Conservation (phyloP, 2,329 filamentous ascomycete species). For the Microcyclosporella mali region DNA sequence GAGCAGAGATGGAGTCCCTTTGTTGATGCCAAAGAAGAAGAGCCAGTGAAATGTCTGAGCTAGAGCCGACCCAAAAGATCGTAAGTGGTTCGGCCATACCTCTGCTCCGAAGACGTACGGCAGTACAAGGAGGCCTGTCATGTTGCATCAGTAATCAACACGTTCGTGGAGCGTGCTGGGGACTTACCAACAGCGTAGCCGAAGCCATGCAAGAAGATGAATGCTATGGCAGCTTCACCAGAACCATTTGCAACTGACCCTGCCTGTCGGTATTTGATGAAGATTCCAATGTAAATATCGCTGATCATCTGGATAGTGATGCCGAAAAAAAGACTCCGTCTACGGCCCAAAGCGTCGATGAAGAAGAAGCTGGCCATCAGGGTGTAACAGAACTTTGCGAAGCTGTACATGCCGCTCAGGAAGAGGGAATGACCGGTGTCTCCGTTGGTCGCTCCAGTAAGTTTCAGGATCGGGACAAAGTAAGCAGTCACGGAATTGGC, state of each 20-base stretch:
- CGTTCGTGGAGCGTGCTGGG: not conserved
- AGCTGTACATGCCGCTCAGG: slow-evolving; percentile 39
- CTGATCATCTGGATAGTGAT: slow-evolving; percentile 37
- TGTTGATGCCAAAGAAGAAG: slow-evolving; percentile 38
- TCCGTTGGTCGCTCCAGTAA: slow-evolving; percentile 32
- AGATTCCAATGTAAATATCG: slow-evolving; percentile 39
- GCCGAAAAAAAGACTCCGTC: slow-evolving; percentile 30
- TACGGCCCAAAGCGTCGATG: slow-evolving; percentile 39
- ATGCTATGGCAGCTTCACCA: slow-evolving; percentile 38
- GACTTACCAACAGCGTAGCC: slow-evolving; percentile 21
- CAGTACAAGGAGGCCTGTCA: slow-evolving; percentile 36
- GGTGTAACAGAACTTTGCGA: slow-evolving; percentile 41
- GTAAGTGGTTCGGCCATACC: slow-evolving; percentile 42
- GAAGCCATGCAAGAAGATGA: slow-evolving; percentile 43
- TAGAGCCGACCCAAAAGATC: slow-evolving; percentile 40
- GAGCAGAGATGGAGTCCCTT: slow-evolving; percentile 33
- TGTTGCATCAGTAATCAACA: slow-evolving; percentile 24
- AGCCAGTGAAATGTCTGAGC: slow-evolving; percentile 40
- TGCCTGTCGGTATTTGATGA: slow-evolving; percentile 33
- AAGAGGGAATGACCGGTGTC: slow-evolving; percentile 34
- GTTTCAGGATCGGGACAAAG: slow-evolving; percentile 38
- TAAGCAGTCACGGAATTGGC: slow-evolving; percentile 43
- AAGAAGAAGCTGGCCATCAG: slow-evolving; percentile 42
- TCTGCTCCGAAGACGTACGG: slow-evolving; percentile 44
- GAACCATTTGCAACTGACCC: slow-evolving; percentile 24